Base-by-base conservation (phyloP, 2,329 filamentous ascomycete genomes). In the Claviceps monticola region DNA sequence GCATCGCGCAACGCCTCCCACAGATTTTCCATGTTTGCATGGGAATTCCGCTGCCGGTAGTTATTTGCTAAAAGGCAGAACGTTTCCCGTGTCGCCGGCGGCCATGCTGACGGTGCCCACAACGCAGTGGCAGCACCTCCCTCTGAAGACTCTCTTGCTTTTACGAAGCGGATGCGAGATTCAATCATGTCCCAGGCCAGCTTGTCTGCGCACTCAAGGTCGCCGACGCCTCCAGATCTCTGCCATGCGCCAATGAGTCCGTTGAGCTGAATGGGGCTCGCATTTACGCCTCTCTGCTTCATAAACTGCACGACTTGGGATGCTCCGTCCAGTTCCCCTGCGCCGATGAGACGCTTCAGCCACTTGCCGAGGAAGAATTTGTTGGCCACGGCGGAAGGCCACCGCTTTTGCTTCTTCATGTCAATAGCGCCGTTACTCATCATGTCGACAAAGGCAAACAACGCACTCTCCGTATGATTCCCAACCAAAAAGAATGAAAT, bases 381-480 rank as follows among this genome's bases (percentile, higher is more conserved):
- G 65, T 94, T 93, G 48, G 70, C 72, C 41, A 80, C 66, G 8
- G 71, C 66, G 1, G 70, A 68, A 1, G 77, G 76, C 52, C 80
- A 66, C 17, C 64, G 59, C 49, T 66, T 66, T 53, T 66, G 63
- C 53, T 68, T 69, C 49, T 68, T 69, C 48, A 78, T 60, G 52
- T 78, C 71, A 51, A 80, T 65, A 45, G 71, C 63, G 5, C 76
- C 76, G 4, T 78, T 76, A 53, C 80, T 79, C 81, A 95, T 89
- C 88, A 95, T 94, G 64, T 95, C 88, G 58, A 84, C 86, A 65
- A 95, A 95, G 0, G 88, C 80, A 50, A 80, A 79, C 51, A 91
- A 74, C 1, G 86, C 87, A 54, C 82, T 75, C 54, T 84, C 77
- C 5, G 79, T 73, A 53, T 82, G 74, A 50, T 80, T 78, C 6